phyloP scores from a whole-genome alignment of 192 early-diverging fungal genomes.

The Rhizoclosmatium globosum region DNA sequence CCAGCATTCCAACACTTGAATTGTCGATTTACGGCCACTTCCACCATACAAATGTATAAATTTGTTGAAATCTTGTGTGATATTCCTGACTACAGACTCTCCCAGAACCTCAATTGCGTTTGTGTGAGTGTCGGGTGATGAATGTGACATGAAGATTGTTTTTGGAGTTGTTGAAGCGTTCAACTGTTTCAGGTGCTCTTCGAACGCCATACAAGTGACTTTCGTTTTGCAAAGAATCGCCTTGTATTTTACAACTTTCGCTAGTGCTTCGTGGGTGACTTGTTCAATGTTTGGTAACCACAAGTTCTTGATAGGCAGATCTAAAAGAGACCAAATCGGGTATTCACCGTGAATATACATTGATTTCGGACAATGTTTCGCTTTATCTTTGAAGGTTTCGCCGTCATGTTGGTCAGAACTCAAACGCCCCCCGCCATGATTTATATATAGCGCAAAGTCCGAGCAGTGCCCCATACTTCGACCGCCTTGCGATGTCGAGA shows the following conservation, averaged over 20 bases:
- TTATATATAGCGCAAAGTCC: conserved; percentile 34
- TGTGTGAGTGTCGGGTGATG: background rate
- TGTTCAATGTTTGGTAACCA: conserved; percentile 15
- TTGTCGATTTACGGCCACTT: conserved; percentile 16
- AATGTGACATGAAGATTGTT: background rate
- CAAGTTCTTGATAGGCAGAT: background rate
- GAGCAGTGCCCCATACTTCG: conserved; percentile 30
- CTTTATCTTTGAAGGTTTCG: conserved; percentile 11
- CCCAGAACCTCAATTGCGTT: background rate
- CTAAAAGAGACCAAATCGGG: background rate
- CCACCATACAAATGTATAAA: conserved; percentile 6
- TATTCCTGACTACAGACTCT: background rate
- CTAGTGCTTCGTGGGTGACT: background rate
- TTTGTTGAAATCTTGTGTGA: background rate
- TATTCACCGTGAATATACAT: conserved; percentile 26
- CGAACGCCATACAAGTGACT: conserved; percentile 4
- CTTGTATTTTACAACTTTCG: background rate
- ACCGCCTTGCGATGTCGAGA: conserved; percentile 8
- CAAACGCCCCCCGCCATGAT: conserved; percentile 15
- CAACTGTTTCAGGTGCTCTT: background rate
- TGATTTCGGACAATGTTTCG: conserved; percentile 18
- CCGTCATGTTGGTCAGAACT: background rate
- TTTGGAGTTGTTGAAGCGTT: background rate
- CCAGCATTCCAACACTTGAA: conserved; percentile 14
- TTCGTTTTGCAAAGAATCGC: conserved; percentile 3